These are phyloP conservation scores for Saitozyma podzolica DNA, from an alignment of 768 basidiomycete species.

Conservation along the genomic window DNA sequence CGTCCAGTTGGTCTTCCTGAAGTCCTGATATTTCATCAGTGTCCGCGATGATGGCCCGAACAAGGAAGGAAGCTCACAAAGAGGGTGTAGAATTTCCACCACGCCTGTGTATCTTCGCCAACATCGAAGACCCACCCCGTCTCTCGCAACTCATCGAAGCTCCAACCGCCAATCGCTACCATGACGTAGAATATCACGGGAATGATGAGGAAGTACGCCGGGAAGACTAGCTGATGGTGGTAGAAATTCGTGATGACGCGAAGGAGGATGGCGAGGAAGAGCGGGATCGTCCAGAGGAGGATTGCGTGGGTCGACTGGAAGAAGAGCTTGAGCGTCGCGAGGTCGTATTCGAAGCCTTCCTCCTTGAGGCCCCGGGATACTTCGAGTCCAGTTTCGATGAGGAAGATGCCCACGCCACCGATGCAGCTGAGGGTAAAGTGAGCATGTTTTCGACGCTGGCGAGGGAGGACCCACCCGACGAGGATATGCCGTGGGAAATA, in stretches of 20 bases:
- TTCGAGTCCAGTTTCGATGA: conserved; percentile 84
- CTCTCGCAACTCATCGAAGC: conserved; percentile 64
- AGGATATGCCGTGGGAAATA: conserved; percentile 97
- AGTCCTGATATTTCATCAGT: conserved; percentile 59
- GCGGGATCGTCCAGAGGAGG: conserved; percentile 74
- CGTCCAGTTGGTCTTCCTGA: conserved; percentile 61
- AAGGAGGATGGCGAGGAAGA: conserved; percentile 72
- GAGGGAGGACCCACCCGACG: too few species aligned
- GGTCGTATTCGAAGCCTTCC: conserved; percentile 70
- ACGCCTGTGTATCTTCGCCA: conserved; percentile 57
- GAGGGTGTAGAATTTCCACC: conserved; percentile 85
- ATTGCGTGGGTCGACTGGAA: conserved; percentile 67
- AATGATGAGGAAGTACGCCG: conserved; percentile 62
- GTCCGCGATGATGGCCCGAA: too few species aligned
- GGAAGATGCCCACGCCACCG: conserved; percentile 92
- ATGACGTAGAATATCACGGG: conserved; percentile 81
- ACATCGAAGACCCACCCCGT: conserved; percentile 87
- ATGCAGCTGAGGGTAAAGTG: too few species aligned
- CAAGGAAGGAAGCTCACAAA: too few species aligned
- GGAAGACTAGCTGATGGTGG: conserved; percentile 91
- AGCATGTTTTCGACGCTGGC: too few species aligned
- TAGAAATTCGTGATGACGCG: conserved; percentile 75
- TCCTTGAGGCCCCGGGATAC: conserved; percentile 75
- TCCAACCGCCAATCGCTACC: conserved; percentile 64
- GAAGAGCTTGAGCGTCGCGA: conserved; percentile 67